Percentiles rank a stretch among this genome's conserved stretches.
These are phyloP conservation scores for Microcos paniculata DNA, from an alignment of 345 rosid genomes.

Conservation along the genomic window DNA sequence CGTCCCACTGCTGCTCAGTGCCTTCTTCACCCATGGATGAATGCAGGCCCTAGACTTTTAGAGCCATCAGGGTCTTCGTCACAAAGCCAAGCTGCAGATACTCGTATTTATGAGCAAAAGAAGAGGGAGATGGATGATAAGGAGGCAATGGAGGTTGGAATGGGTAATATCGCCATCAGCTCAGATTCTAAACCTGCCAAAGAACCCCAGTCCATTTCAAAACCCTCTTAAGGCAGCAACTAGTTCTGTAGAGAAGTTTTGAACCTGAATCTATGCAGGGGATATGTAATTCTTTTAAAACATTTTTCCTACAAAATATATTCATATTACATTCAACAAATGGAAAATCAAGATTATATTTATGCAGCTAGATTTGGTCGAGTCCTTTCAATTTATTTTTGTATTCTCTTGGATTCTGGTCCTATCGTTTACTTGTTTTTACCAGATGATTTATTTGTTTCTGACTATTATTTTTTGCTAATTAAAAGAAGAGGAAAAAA, in stretches of 20 bases:
- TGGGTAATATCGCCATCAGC: conserved; percentile 58
- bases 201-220: conserved; percentile 32
- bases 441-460: too few relatives aligned
- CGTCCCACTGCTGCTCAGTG: conserved; percentile 70
- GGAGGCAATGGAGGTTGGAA: conserved; percentile 58
- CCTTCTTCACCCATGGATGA: conserved; percentile 68
- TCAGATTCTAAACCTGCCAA: conserved; percentile 36
- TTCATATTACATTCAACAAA: not conserved
- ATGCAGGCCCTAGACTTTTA: conserved; percentile 39
- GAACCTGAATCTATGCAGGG: not conserved
- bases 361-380: conserved; percentile 8
- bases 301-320: too few relatives aligned
- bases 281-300: conserved; percentile 3
- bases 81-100: conserved; percentile 29
- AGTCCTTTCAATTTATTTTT: not conserved
- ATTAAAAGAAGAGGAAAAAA: too few relatives aligned
- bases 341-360: not conserved
- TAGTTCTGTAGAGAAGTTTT: conserved; percentile 21
- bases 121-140: conserved; percentile 48
- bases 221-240: conserved; percentile 28
- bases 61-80: conserved; percentile 40
- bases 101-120: conserved; percentile 25
- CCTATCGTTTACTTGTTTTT: too few relatives aligned
- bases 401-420: too few relatives aligned
- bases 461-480: too few relatives aligned